Conservation (phyloP, 495 filamentous ascomycete species). For the Neurospora intermedia region DNA sequence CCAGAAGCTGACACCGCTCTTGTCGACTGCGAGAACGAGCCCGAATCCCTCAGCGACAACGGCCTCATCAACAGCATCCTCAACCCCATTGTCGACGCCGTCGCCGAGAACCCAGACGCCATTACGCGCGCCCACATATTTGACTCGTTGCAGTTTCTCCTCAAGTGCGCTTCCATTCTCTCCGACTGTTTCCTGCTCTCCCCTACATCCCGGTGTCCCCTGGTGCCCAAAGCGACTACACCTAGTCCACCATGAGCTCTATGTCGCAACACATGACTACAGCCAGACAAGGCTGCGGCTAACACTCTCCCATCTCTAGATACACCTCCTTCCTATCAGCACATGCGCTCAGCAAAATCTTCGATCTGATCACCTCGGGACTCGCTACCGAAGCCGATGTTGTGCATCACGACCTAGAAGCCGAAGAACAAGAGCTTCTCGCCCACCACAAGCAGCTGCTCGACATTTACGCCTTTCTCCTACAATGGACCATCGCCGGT, state of each 20-base stretch:
- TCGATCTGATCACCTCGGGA: conserved; percentile 86
- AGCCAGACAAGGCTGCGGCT: not conserved
- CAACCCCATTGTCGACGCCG: conserved; percentile 86
- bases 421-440: conserved; percentile 78
- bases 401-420: conserved; percentile 75
- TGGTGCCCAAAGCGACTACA: not conserved
- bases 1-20: conserved; percentile 77
- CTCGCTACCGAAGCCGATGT: conserved; percentile 86
- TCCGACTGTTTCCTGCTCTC: conserved; percentile 9
- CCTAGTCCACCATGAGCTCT: conserved; percentile 1
- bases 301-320: conserved; percentile 37
- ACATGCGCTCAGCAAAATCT: conserved; percentile 77
- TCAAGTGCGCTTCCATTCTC: conserved; percentile 82
- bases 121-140: conserved; percentile 67
- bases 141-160: conserved; percentile 86
- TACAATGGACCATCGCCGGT: conserved; percentile 89
- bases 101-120: conserved; percentile 84
- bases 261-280: not conserved
- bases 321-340: conserved; percentile 70
- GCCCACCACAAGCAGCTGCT: conserved; percentile 80
- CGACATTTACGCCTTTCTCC: conserved; percentile 87
- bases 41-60: conserved; percentile 64
- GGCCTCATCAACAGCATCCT: conserved; percentile 72
- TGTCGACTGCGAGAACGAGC: conserved; percentile 83
- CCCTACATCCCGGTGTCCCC: not conserved